These are phyloP conservation scores for Tulasnella sp. DNA, from an alignment of 768 basidiomycete species.

Conservation along the genomic window DNA sequence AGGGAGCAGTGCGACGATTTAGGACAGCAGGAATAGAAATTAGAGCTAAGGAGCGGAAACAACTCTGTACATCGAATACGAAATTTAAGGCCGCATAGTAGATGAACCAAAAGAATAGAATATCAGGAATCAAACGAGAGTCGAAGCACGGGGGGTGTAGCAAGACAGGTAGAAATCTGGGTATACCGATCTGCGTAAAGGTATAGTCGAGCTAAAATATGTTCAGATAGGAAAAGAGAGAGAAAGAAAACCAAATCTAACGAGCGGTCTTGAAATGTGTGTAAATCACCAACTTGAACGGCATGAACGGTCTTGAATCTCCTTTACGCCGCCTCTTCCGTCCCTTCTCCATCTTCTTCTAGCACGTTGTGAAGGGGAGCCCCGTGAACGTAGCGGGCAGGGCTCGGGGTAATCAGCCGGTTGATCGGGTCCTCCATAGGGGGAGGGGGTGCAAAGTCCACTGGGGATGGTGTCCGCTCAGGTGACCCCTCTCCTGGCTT, in stretches of 20 bases:
- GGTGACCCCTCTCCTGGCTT: slow-evolving; percentile 19
- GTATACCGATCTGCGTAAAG: not conserved
- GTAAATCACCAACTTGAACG: not conserved
- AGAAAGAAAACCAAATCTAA: not conserved
- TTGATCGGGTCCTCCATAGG: slow-evolving; percentile 9
- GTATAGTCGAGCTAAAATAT: not conserved
- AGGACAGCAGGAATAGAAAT: not conserved
- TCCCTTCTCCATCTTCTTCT: slow-evolving; percentile 57
- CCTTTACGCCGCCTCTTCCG: not conserved
- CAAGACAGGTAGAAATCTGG: not conserved
- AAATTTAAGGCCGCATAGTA: not conserved
- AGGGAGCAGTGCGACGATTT: no score
- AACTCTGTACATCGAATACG: slow-evolving; percentile 4
- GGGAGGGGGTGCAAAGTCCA: slow-evolving; percentile 17
- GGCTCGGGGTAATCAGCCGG: slow-evolving; percentile 35
- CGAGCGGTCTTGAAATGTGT: not conserved
- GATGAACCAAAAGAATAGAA: not conserved
- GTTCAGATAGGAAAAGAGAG: not conserved
- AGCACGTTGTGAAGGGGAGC: slow-evolving; percentile 80
- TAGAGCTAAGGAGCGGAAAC: not conserved
- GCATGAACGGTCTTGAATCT: no score
- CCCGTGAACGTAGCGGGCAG: slow-evolving; percentile 70
- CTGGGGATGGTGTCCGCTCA: slow-evolving; percentile 25
- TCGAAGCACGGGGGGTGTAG: not conserved
- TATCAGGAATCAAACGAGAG: not conserved